phyloP scores from a whole-genome alignment of 1,139 yeast species.

The Nadsonia commutata region DNA sequence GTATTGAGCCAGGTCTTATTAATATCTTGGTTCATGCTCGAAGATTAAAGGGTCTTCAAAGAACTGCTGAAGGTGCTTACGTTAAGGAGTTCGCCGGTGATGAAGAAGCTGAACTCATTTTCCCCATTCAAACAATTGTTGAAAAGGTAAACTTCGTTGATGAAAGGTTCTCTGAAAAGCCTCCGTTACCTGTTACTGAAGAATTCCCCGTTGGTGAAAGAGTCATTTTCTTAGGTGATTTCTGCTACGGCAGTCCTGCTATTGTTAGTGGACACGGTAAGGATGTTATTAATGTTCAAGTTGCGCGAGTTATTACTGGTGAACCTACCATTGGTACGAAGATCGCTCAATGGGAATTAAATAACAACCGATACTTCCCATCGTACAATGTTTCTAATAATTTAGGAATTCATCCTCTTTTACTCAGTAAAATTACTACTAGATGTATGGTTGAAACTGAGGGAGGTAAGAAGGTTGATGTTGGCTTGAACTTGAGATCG shows the following conservation, averaged over 20 bases:
- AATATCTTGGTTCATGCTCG: constrained; percentile 51
- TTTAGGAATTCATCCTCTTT: constrained; percentile 43
- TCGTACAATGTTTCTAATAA: constrained; percentile 51
- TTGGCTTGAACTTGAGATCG: constrained; percentile 77
- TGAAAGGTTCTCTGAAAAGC: constrained; percentile 53
- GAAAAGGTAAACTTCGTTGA: constrained; percentile 64
- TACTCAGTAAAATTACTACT: constrained; percentile 68
- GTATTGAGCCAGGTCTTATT: constrained; percentile 41
- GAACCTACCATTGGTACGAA: constrained; percentile 26
- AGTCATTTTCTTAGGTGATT: constrained; percentile 74
- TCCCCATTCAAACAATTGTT: constrained; percentile 69
- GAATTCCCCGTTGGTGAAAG: constrained; percentile 67
- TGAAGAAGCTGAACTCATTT: constrained; percentile 28
- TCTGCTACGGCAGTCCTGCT: constrained; percentile 82
- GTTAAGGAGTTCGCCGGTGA: constrained; percentile 43
- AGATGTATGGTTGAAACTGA: constrained; percentile 44
- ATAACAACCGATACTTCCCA: constrained; percentile 46
- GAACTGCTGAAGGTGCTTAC: constrained; percentile 61
- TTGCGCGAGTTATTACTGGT: constrained; percentile 15
- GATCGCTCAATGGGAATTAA: constrained; percentile 42
- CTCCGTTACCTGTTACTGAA: constrained; percentile 62
- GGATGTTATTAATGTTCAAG: constrained; percentile 21
- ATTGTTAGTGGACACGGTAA: constrained; percentile 43
- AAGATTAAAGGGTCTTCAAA: constrained; percentile 65
- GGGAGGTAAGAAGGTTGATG: constrained; percentile 42